Base-by-base conservation (phyloP, 2,329 filamentous ascomycete genomes). In the Epichloe festucae region DNA sequence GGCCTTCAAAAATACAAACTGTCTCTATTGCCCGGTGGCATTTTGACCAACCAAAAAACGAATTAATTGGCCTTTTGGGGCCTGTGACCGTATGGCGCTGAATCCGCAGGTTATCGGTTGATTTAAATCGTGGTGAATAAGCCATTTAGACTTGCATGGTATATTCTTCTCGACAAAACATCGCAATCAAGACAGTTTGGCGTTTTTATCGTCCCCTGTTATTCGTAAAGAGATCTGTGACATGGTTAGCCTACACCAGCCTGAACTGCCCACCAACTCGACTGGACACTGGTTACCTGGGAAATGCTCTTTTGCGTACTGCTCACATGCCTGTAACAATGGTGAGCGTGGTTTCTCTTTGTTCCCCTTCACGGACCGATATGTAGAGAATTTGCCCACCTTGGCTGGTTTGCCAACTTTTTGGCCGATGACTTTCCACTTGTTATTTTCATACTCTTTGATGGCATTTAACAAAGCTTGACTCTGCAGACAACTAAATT, bases 391-490 rank as follows among this genome's bases (percentile, higher is more conserved):
- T 5, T 27, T 15, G 17, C 52, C 43, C 66, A 68, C 66, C 82
- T 98, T 98, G 60, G 93, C 93, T 47, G 93, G 93, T 72, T 98
- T 98, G 63, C 90, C 89, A 60, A 98, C 89, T 70, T 97, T 97
- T 67, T 88, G 84, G 38, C 93, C 93, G 64, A 97, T 97, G 27
- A 85, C 82, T 72, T 97, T 97, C 93, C 93, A 98, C 67, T 97
- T 97, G 69, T 94, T 96, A 65, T 89, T 85, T 67, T 98, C 93
- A 70, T 97, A 97, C 66, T 98, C 93, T 71, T 95, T 96, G 72
- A 98, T 98, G 34, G 93, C 93, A 57, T 87, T 89, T 58, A 95
- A 79, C 53, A 98, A 72, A 39, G 87, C 86, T 60, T 83, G 78
- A 63, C 82, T 89, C 80, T 88, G 75, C 40, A 55, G 55, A 55